phyloP scores from a whole-genome alignment of 179 eudicot genomes.

The Beta lomatogona region DNA sequence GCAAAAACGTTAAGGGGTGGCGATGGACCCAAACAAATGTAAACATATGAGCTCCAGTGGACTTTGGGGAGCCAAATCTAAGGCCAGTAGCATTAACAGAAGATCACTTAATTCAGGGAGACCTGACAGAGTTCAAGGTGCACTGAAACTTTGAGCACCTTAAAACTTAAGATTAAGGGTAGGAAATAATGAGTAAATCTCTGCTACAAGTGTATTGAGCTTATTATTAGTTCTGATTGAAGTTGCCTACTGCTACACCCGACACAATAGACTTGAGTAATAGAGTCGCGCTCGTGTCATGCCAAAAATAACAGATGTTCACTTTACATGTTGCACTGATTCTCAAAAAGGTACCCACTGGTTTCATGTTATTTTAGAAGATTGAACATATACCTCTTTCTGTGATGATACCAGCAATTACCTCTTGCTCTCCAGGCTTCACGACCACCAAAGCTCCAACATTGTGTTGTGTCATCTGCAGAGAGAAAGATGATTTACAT shows the following conservation, averaged over 20 bases:
- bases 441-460: slow-evolving; percentile 95
- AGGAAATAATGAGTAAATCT: not conserved
- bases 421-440: slow-evolving; percentile 74
- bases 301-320: not conserved
- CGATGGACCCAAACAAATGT: no score
- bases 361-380: not conserved
- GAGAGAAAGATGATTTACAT: not conserved
- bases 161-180: not conserved
- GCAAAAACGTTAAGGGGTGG: no score
- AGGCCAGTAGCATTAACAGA: no score
- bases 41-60: no score
- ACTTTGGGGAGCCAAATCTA: no score
- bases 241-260: not conserved
- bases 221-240: not conserved
- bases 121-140: not conserved
- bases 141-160: not conserved
- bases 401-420: slow-evolving; percentile 92
- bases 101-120: not conserved
- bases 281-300: not conserved
- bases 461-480: slow-evolving; percentile 94
- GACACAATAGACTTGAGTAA: not conserved
- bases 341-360: not conserved
- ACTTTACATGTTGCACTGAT: not conserved
- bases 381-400: slow-evolving; percentile 63
- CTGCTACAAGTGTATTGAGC: not conserved